These are phyloP conservation scores for Diaporthe citriasiana DNA, from an alignment of 2,329 filamentous ascomycete species.

Conservation along the genomic window DNA sequence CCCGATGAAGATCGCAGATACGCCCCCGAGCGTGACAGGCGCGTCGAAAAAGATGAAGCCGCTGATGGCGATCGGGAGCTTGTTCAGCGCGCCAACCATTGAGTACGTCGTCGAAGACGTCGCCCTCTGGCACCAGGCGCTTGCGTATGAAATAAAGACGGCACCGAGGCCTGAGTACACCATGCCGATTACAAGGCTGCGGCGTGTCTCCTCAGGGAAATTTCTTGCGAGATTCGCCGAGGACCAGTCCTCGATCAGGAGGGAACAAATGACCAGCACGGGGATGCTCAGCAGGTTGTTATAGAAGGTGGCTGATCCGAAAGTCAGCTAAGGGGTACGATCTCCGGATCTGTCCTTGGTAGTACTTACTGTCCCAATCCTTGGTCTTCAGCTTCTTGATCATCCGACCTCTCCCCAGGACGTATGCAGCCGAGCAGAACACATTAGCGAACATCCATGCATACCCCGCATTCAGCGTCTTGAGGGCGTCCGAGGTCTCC, in stretches of 20 bases:
- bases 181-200: conserved; percentile 87
- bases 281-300: conserved; percentile 98
- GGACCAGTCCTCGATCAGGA: conserved; percentile 94
- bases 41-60: conserved; percentile 96
- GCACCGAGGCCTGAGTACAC: conserved; percentile 92
- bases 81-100: conserved; percentile 98
- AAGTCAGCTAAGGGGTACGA: conserved; percentile 49
- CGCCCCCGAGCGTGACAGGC: conserved; percentile 90
- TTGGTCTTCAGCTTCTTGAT: conserved; percentile 99
- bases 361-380: conserved; percentile 93
- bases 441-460: conserved; percentile 99
- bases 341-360: neutral
- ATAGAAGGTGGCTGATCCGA: conserved; percentile 91
- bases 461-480: conserved; percentile 93
- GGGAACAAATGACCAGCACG: conserved; percentile 84
- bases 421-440: conserved; percentile 90
- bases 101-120: conserved; percentile 99
- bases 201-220: conserved; percentile 87
- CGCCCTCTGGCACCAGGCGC: conserved; percentile 97
- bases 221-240: conserved; percentile 84
- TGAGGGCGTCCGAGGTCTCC: conserved; percentile 72
- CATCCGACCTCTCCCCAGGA: conserved; percentile 95
- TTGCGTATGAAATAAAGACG: conserved; percentile 98
- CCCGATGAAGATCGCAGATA: conserved; percentile 90
- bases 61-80: conserved; percentile 93